phyloP scores from a whole-genome alignment of 1,139 yeast genomes.

The Yamadazyma conglobata region DNA sequence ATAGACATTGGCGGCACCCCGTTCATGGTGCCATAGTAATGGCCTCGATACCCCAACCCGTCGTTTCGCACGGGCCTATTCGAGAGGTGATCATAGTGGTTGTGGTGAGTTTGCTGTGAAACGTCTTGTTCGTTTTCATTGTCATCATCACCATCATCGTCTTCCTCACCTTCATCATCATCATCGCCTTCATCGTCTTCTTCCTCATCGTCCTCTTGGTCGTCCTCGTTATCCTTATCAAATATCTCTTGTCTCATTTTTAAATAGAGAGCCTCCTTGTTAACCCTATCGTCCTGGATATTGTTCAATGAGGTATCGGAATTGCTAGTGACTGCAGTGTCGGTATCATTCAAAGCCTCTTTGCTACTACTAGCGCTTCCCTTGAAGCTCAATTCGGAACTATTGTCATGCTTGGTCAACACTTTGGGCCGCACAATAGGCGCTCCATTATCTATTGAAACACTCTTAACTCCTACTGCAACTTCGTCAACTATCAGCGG shows the following conservation, averaged over 20 bases:
- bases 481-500: too few relatives aligned
- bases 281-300: conserved; percentile 2
- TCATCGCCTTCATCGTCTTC: conserved; percentile 22
- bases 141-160: conserved; percentile 3
- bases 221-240: conserved; percentile 25
- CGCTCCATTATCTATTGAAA: too few relatives aligned
- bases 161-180: conserved; percentile 9
- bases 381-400: conserved; percentile 9
- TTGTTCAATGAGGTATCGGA: background rate
- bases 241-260: conserved; percentile 46
- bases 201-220: conserved; percentile 23
- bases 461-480: too few relatives aligned
- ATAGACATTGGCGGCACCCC: too few relatives aligned
- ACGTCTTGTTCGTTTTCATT: too few relatives aligned
- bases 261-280: conserved; percentile 40
- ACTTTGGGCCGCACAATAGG: conserved; percentile 4
- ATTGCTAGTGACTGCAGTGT: background rate
- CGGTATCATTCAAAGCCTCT: conserved; percentile 12
- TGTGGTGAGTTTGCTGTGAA: too few relatives aligned
- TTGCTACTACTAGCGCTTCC: conserved; percentile 16
- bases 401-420: conserved; percentile 2
- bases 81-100: too few relatives aligned
- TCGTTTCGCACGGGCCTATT: too few relatives aligned
- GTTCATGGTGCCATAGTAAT: too few relatives aligned
- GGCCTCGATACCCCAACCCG: too few relatives aligned